Percentiles rank a stretch among this genome's conserved stretches.
These are phyloP conservation scores for Pterocarpus santalinus DNA, from an alignment of 306 rosid genomes.

Conservation along the genomic window DNA sequence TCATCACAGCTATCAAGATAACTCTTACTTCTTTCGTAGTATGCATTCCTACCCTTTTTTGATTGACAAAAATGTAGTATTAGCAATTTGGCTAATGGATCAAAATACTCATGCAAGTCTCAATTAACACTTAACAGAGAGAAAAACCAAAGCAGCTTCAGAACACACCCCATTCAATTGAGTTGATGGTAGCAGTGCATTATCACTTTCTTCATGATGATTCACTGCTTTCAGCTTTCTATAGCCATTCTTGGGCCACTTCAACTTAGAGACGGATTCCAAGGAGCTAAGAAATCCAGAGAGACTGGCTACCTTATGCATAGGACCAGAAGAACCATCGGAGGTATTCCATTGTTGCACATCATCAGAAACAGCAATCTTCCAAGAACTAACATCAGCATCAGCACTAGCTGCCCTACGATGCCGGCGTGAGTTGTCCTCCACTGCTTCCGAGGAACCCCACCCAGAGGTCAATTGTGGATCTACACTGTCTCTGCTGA, in stretches of 20 bases:
- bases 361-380: constrained; percentile 75
- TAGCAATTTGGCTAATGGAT: constrained; percentile 2
- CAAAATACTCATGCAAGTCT: constrained; percentile 13
- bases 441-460: constrained; percentile 48
- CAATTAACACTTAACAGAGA: background rate
- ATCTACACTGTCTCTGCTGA: constrained; percentile 49
- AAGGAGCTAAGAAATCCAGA: constrained; percentile 77
- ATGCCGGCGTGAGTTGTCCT: constrained; percentile 72
- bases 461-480: constrained; percentile 52
- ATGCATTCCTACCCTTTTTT: constrained; percentile 59
- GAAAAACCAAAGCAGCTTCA: constrained; percentile 35
- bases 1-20: constrained; percentile 72
- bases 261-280: constrained; percentile 73
- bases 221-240: constrained; percentile 76
- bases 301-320: constrained; percentile 90
- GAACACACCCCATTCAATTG: constrained; percentile 70
- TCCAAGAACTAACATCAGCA: constrained; percentile 83
- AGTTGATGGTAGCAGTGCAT: constrained; percentile 56
- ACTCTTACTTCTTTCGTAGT: constrained; percentile 75
- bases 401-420: constrained; percentile 95
- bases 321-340: constrained; percentile 52
- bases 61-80: background rate
- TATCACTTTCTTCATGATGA: constrained; percentile 59
- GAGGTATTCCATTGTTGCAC: constrained; percentile 51
- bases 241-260: constrained; percentile 83